Evolutionary conservation across 2,329 filamentous ascomycete species (phyloP).

Genomic region (Cladosporium sp.): DNA sequence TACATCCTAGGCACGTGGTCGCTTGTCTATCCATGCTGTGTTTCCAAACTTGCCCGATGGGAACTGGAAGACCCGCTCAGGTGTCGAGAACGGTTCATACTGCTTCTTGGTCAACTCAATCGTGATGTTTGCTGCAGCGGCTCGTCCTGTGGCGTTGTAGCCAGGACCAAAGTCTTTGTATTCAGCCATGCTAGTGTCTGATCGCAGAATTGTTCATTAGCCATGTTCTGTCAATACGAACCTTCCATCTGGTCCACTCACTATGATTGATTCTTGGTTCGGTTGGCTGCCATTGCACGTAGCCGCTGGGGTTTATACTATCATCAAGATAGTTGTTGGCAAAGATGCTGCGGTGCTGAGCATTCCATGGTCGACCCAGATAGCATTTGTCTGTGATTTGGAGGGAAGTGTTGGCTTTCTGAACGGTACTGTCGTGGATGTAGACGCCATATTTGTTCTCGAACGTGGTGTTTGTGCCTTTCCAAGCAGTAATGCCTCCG

Average conservation of each 20-base stretch:
- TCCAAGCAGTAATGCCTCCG: slow-evolving; percentile 67
- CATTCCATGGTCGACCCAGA: slow-evolving; percentile 61
- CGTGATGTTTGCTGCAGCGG: slow-evolving; percentile 38
- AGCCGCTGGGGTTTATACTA: slow-evolving; percentile 51
- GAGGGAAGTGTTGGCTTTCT: slow-evolving; percentile 51
- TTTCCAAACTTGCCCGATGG: slow-evolving; percentile 43
- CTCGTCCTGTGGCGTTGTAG: slow-evolving; percentile 47
- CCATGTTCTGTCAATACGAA: background rate
- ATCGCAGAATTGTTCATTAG: no score
- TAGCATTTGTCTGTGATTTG: slow-evolving; percentile 47
- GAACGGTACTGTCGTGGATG: slow-evolving; percentile 52
- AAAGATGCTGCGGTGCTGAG: slow-evolving; percentile 55
- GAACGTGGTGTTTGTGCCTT: slow-evolving; percentile 63
- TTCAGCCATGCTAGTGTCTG: slow-evolving; percentile 54
- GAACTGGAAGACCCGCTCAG: slow-evolving; percentile 44
- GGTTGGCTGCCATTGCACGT: slow-evolving; percentile 49
- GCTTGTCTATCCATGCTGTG: slow-evolving; percentile 46
- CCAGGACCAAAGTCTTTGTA: slow-evolving; percentile 52
- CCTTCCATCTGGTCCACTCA: slow-evolving; percentile 14
- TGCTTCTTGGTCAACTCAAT: slow-evolving; percentile 41
- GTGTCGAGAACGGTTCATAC: slow-evolving; percentile 37
- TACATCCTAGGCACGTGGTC: slow-evolving; percentile 12
- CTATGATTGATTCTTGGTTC: slow-evolving; percentile 36
- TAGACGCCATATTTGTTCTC: slow-evolving; percentile 65
- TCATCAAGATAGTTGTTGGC: slow-evolving; percentile 53